Evolutionary conservation across 768 basidiomycete species (phyloP), one percentile per base, ranked within the genome.

Genomic region (Cubamyces sp.): DNA sequence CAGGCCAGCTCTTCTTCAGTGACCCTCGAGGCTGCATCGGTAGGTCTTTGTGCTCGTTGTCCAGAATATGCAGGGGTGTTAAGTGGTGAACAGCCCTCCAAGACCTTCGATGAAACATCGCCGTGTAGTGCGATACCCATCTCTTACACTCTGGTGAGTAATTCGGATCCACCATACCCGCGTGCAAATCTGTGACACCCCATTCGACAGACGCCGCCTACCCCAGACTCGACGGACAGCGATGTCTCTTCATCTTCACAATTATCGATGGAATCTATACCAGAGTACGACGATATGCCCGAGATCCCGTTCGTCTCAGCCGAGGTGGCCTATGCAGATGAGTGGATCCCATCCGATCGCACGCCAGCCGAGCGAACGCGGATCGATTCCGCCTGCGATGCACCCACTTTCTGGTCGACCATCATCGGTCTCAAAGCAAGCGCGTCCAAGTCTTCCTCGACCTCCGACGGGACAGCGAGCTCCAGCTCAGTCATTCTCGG

Each of bases 371-470:
- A 61, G 54, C 61, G 54, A n/a, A 34, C 46, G 57, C 57, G 60
- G 52, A 54, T 67, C 34, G 68, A 68, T 37, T 53, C 49, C 25
- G 58, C 64, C 40, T 63, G 52, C 53, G 63, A 50, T 15, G 11
- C 49, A 25, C 51, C 62, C n/a, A 72, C 76, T 2, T 76, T 79
- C 64, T 82, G 78, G 79, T 67, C 79, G 7, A 48, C 48, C 37
- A 30, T 61, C 60, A 55, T 65, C 52, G 57, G 64, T n/a, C 50
- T 54, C 18, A 55, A 48, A 3, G 54, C 66, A 12, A 65, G 42
- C 51, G 34, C 54, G 37, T 64, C 67, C 25, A 65, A 65, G 52
- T 66, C 72, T 40, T 64, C 67, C 25, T 39, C 16, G 34, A 19
- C 26, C 18, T 37, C 45, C 23, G 19, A 19, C 23, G 19, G 19